Evolutionary conservation across 768 basidiomycete genomes (phyloP).

Genomic region (Thelephora ganbajun): DNA sequence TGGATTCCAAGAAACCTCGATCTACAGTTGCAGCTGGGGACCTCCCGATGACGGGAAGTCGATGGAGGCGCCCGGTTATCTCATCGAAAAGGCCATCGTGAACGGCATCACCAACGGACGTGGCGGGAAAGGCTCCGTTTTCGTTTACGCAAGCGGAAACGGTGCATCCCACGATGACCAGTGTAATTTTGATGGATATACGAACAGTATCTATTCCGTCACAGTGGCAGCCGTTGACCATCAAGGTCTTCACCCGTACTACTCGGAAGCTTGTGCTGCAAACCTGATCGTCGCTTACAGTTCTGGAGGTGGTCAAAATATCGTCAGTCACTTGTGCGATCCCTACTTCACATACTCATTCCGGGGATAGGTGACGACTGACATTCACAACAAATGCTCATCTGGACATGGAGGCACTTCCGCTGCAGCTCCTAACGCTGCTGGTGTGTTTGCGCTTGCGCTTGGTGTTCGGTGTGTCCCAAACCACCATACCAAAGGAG

Average conservation of each 20-base stretch:
- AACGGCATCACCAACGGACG: constrained; percentile 90
- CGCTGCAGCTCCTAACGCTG: constrained; percentile 94
- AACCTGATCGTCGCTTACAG: constrained; percentile 95
- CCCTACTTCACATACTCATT: constrained; percentile 4
- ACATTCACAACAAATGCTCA: constrained; percentile 77
- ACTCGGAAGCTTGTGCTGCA: constrained; percentile 95
- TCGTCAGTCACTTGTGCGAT: constrained; percentile 40
- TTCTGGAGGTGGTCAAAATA: constrained; percentile 86
- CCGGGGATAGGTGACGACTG: constrained; percentile 71
- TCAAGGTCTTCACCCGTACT: constrained; percentile 89
- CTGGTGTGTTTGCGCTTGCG: constrained; percentile 84
- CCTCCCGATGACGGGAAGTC: constrained; percentile 88
- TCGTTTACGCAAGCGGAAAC: constrained; percentile 96
- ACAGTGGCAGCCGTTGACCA: constrained; percentile 94
- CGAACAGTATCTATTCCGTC: constrained; percentile 92
- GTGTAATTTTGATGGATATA: constrained; percentile 99
- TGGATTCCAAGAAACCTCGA: constrained; percentile 81
- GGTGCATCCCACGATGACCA: constrained; percentile 86
- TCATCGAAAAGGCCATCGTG: constrained; percentile 87
- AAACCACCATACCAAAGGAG: constrained; percentile 1
- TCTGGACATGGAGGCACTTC: constrained; percentile 88
- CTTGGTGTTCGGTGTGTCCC: constrained; percentile 63
- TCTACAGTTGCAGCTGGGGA: constrained; percentile 97
- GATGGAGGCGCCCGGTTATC: constrained; percentile 87
- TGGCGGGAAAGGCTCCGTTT: constrained; percentile 80